A percentile compares a stretch with the other conserved stretches of the same genome.
phyloP scores from a whole-genome alignment of 2,329 filamentous ascomycete genomes.

The Neurospora crassa region DNA sequence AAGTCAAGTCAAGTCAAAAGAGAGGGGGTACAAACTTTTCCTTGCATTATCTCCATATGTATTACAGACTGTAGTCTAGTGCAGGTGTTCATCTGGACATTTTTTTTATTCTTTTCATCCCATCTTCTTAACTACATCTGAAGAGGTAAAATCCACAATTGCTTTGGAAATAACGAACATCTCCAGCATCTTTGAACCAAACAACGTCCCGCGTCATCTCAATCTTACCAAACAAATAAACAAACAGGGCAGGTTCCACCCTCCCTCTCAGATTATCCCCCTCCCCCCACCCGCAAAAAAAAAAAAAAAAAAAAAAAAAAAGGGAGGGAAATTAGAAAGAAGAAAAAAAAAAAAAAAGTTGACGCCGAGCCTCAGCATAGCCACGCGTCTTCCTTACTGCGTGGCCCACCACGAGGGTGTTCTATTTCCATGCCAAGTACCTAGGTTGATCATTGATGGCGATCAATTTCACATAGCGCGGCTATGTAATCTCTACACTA shows the following conservation, averaged over 20 bases:
- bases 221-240: background rate
- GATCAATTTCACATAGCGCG: background rate
- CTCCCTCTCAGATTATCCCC: no score
- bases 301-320: no score
- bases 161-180: background rate
- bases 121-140: background rate
- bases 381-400: background rate
- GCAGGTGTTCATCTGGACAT: background rate
- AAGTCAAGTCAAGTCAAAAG: background rate
- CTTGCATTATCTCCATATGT: background rate
- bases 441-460: background rate
- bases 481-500: background rate
- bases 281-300: no score
- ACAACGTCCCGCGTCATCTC: background rate
- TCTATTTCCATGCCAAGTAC: background rate
- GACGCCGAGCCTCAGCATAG: background rate
- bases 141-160: no score
- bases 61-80: background rate
- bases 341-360: background rate
- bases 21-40: background rate
- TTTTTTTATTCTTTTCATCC: background rate
- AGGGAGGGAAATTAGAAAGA: no score
- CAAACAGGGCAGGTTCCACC: background rate
- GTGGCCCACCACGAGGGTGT: background rate
- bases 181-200: background rate